Conservation (phyloP, 192 early-diverging fungal genomes). For the Radiomyces spectabilis region DNA sequence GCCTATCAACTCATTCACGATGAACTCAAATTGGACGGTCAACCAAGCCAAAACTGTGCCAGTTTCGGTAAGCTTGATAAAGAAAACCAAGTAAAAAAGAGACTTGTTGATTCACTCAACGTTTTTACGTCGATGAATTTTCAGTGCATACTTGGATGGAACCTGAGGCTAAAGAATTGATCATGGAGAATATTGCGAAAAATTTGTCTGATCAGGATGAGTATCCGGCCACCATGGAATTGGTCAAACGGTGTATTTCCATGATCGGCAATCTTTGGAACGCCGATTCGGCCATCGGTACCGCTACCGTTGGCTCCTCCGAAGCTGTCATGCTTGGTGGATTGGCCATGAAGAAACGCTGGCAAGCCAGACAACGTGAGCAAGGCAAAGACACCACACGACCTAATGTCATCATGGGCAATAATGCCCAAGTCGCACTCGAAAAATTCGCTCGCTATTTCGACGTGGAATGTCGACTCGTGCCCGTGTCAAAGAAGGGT, state of each 20-base stretch:
- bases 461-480: constrained; percentile 27
- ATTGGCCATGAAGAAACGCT: constrained; percentile 74
- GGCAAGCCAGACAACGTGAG: constrained; percentile 51
- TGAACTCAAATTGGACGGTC: constrained; percentile 59
- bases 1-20: constrained; percentile 73
- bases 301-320: constrained; percentile 66
- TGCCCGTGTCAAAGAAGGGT: constrained; percentile 27
- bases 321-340: constrained; percentile 75
- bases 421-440: constrained; percentile 59
- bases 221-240: constrained; percentile 31
- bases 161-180: constrained; percentile 58
- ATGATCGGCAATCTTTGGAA: constrained; percentile 33
- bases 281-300: constrained; percentile 48
- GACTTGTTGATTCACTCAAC: background rate
- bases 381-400: constrained; percentile 55
- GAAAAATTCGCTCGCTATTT: constrained; percentile 15
- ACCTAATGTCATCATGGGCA: constrained; percentile 72
- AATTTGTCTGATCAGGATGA: constrained; percentile 60
- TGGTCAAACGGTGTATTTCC: constrained; percentile 31
- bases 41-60: constrained; percentile 51
- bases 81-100: background rate
- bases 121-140: background rate
- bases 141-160: constrained; percentile 69
- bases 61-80: constrained; percentile 30
- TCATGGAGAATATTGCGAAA: constrained; percentile 62